These are phyloP conservation scores for Pseudogymnoascus sp. DNA, from an alignment of 2,329 filamentous ascomycete genomes.

Conservation along the genomic window DNA sequence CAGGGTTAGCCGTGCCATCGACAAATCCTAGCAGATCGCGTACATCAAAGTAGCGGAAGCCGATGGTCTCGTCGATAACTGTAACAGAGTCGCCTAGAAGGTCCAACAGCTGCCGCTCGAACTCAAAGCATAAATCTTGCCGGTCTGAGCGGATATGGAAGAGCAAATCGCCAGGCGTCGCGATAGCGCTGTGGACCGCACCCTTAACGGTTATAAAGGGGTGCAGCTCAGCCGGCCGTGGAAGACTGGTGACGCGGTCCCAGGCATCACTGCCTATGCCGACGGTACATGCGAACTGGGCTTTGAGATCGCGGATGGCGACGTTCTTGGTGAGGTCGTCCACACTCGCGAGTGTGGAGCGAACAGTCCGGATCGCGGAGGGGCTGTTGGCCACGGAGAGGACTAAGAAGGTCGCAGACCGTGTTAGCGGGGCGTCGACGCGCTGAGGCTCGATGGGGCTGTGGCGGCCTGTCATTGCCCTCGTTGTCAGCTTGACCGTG, in stretches of 20 bases:
- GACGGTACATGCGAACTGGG: conserved; percentile 44
- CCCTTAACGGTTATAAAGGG: conserved; percentile 44
- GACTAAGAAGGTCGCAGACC: conserved; percentile 47
- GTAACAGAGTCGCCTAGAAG: conserved; percentile 39
- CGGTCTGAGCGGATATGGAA: conserved; percentile 53
- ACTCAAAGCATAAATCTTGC: conserved; percentile 51
- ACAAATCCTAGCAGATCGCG: conserved; percentile 54
- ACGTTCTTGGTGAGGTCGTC: conserved; percentile 45
- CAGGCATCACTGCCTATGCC: conserved; percentile 47
- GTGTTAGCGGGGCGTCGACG: conserved; percentile 45
- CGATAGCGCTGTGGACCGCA: conserved; percentile 42
- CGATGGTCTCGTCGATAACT: conserved; percentile 46
- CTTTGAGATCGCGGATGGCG: conserved; percentile 40
- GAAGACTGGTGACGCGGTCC: conserved; percentile 39
- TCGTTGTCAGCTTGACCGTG: not conserved
- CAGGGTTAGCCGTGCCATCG: conserved; percentile 53
- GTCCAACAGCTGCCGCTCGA: conserved; percentile 48
- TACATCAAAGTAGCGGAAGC: conserved; percentile 54
- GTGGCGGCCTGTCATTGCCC: conserved; percentile 18
- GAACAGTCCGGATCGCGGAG: conserved; percentile 35
- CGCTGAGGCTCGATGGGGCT: conserved; percentile 36
- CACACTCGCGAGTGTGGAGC: conserved; percentile 38
- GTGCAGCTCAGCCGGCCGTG: conserved; percentile 44
- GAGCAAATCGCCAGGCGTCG: conserved; percentile 49
- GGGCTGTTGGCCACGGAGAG: conserved; percentile 33